phyloP scores from a whole-genome alignment of 2,329 filamentous ascomycete species.

The Domatiomyces catenatus region DNA sequence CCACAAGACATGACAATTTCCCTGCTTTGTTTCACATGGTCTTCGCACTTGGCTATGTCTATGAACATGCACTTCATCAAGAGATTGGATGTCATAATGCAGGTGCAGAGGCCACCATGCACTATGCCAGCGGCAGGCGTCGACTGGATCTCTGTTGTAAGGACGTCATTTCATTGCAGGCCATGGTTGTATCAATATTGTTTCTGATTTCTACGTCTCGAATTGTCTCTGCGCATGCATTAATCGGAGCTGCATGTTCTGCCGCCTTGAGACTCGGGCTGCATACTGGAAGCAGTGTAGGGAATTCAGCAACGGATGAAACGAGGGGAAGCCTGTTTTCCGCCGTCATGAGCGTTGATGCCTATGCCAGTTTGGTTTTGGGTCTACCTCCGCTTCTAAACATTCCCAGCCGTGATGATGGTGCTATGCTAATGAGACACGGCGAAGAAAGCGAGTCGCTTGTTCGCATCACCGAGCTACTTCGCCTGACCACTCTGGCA shows the following conservation, averaged over 20 bases:
- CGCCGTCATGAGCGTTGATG: slow-evolving; percentile 10
- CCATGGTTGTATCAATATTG: slow-evolving; percentile 6
- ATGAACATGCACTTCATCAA: slow-evolving; percentile 5
- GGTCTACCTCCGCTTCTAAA: slow-evolving; percentile 9
- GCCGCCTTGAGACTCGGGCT: slow-evolving; percentile 9
- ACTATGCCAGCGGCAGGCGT: slow-evolving; percentile 6
- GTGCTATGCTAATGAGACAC: not conserved
- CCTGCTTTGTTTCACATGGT: slow-evolving; percentile 10
- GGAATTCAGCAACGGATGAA: slow-evolving; percentile 3
- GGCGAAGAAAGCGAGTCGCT: not conserved
- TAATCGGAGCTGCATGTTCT: slow-evolving; percentile 11
- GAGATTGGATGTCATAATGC: slow-evolving; percentile 8
- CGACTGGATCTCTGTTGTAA: slow-evolving; percentile 8
- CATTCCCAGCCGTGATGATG: not conserved
- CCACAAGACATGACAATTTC: slow-evolving; percentile 1
- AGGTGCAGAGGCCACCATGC: slow-evolving; percentile 6
- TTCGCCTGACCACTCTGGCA: not conserved
- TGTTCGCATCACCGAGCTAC: not conserved
- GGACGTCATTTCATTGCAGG: slow-evolving; percentile 10
- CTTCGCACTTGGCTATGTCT: slow-evolving; percentile 9
- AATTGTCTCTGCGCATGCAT: slow-evolving; percentile 8
- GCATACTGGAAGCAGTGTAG: slow-evolving; percentile 6
- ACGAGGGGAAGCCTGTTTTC: slow-evolving; percentile 6
- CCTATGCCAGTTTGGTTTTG: slow-evolving; percentile 10
- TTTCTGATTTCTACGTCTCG: slow-evolving; percentile 12